Evolutionary conservation across 2,329 filamentous ascomycete genomes (phyloP), one percentile per base, ranked within the genome.

Genomic region (Aspergillus pseudoviridinutans): DNA sequence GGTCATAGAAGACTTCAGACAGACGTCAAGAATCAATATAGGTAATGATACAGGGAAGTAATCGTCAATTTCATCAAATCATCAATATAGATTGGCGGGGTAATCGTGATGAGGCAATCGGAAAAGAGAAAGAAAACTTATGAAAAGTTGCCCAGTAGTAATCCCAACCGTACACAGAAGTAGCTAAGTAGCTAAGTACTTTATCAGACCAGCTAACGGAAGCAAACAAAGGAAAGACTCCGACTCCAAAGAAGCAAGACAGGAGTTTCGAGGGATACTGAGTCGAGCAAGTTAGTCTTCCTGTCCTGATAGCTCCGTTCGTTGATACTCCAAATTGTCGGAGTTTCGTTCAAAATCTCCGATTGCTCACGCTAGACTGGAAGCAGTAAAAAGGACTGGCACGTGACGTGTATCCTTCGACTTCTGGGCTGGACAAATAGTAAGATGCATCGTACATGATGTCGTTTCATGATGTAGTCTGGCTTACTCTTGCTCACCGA

Each of bases 11-110:
- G 58, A 42, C 47, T 57, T 58, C 53, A 60, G 57, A 50, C 51
- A 55, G 56, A 57, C 60, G 53, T 54, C 54, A 57, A 56, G 54
- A 56, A 50, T 59, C 56, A 57, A 58, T 54, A 58, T 61, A 68
- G 58, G 59, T 63, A 70, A 56, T 68, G 68, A 64, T 66, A 70
- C 60, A 68, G 67, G 71, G 67, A 67, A 61, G 72, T 67, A 74
- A 70, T 73, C 72, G 71, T 75, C 67, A 71, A 63, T 67, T 64
- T 75, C 73, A 67, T 75, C 70, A 75, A 73, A 65, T 75, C 73
- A 69, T 75, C 65, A 73, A 67, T 59, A 58, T 55, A 66, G 55
- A 53, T 58, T 54, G 60, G 58, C 61, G 58, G 58, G 61, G 64
- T 52, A 59, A 62, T 44, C 57, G 53, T 46, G 55, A 60, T 50